Conservation (phyloP, 2,329 filamentous ascomycete genomes). For the Penicillium sp. region DNA sequence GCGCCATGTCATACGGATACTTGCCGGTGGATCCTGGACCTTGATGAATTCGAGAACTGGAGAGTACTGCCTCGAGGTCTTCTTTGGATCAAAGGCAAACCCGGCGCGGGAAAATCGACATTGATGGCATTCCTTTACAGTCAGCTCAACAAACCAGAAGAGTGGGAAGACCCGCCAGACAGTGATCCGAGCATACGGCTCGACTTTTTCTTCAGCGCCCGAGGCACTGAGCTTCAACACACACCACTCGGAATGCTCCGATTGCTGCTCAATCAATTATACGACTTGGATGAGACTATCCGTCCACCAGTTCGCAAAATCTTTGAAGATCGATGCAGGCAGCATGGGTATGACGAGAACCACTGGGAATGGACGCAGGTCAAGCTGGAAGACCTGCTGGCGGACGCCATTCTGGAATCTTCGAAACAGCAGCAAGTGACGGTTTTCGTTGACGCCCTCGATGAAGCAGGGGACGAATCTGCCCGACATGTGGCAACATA, state of each 20-base stretch:
- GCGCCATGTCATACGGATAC: conserved; percentile 7
- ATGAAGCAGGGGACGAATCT: background rate
- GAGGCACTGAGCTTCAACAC: conserved; percentile 14
- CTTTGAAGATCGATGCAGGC: conserved; percentile 3
- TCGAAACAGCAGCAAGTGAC: background rate
- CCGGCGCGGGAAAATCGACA: conserved; percentile 25
- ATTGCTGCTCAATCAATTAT: conserved; percentile 19
- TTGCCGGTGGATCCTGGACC: conserved; percentile 16
- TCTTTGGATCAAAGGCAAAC: conserved; percentile 26
- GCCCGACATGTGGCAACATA: background rate
- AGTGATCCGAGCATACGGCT: conserved; percentile 1
- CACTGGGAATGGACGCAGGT: background rate
- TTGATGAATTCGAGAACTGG: conserved; percentile 16
- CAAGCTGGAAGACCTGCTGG: background rate
- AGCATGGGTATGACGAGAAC: background rate
- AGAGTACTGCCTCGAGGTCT: conserved; percentile 1
- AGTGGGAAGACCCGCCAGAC: background rate
- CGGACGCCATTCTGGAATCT: background rate
- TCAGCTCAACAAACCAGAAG: background rate
- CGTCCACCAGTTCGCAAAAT: background rate
- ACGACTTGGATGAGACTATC: conserved; percentile 1
- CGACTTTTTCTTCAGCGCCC: conserved; percentile 21
- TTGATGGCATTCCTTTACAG: conserved; percentile 21
- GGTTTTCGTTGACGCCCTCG: background rate
- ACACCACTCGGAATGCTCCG: conserved; percentile 18